phyloP scores from a whole-genome alignment of 1,284 basidiomycete genomes.

The Boletellus deceptivus region DNA sequence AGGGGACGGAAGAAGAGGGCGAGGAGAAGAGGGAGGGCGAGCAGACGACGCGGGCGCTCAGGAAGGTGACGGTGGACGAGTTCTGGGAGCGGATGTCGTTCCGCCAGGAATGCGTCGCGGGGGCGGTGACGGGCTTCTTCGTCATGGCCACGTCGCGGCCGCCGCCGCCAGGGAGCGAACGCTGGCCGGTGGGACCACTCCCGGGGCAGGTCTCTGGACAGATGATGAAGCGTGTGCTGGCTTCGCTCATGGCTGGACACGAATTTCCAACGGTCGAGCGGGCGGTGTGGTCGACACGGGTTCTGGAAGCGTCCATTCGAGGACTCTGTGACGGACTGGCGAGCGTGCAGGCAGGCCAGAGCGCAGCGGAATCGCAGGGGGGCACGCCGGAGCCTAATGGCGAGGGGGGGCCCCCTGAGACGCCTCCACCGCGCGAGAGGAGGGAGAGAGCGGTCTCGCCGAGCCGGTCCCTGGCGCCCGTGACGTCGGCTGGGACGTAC shows the following conservation, averaged over 20 bases:
- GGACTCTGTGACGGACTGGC: constrained; percentile 67
- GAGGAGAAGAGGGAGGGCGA: constrained; percentile 27
- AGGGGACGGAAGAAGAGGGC: constrained; percentile 27
- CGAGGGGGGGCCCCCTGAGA: constrained; percentile 36
- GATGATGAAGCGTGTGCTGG: constrained; percentile 67
- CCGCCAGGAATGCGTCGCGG: constrained; percentile 85
- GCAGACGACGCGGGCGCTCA: constrained; percentile 46
- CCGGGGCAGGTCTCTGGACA: constrained; percentile 61
- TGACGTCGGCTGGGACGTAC: constrained; percentile 59
- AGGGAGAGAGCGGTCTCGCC: constrained; percentile 45
- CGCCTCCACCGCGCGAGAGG: constrained; percentile 43
- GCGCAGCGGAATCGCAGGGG: constrained; percentile 23
- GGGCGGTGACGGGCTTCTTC: constrained; percentile 90
- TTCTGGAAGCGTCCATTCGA: constrained; percentile 64
- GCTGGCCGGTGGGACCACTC: constrained; percentile 41
- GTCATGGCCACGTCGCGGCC: constrained; percentile 48
- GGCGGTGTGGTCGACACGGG: constrained; percentile 65
- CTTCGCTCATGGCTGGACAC: constrained; percentile 65
- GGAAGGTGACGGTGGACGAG: constrained; percentile 63
- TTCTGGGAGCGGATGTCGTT: constrained; percentile 96
- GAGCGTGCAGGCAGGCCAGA: constrained; percentile 5
- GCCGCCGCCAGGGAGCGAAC: constrained; percentile 28
- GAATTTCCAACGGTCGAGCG: constrained; percentile 74
- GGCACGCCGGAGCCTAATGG: constrained; percentile 39
- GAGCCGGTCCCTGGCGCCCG: constrained; percentile 46